Evolutionary conservation across 2,329 filamentous ascomycete genomes (phyloP).

Genomic region (Beauveria sp.): DNA sequence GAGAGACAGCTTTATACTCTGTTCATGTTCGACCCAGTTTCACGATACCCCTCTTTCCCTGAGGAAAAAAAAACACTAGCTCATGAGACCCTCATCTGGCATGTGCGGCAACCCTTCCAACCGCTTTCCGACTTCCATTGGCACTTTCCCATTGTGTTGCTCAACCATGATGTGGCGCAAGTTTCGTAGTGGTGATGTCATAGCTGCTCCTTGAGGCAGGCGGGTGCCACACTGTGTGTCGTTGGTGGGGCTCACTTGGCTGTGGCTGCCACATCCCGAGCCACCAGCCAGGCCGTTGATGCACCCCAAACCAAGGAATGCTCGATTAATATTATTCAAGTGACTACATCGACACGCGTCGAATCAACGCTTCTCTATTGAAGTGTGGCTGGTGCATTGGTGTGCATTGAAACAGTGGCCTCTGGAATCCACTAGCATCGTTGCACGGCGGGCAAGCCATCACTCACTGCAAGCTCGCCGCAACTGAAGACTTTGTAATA

Average conservation of each 20-base stretch:
- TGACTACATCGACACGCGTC: background rate
- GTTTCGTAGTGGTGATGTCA: slow-evolving; percentile 5
- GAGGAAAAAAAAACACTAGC: background rate
- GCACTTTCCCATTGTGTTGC: background rate
- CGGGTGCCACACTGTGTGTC: background rate
- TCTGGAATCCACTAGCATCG: no score
- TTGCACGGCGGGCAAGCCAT: no score
- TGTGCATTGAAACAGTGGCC: background rate
- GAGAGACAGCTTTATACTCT: slow-evolving; percentile 8
- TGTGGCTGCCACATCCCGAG: background rate
- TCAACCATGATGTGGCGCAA: background rate
- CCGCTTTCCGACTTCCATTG: background rate
- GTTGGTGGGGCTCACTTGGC: background rate
- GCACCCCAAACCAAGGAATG: background rate
- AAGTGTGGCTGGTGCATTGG: slow-evolving; percentile 1
- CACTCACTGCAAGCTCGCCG: no score
- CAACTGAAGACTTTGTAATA: no score
- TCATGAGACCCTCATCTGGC: background rate
- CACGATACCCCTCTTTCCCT: slow-evolving; percentile 7
- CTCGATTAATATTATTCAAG: background rate
- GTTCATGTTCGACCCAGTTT: background rate
- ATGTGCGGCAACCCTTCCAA: background rate
- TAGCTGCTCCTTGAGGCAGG: background rate
- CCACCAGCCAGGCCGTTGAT: background rate
- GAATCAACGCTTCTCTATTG: background rate